These are phyloP conservation scores for Candida boleticola DNA, from an alignment of 805 yeast species.

Conservation along the genomic window DNA sequence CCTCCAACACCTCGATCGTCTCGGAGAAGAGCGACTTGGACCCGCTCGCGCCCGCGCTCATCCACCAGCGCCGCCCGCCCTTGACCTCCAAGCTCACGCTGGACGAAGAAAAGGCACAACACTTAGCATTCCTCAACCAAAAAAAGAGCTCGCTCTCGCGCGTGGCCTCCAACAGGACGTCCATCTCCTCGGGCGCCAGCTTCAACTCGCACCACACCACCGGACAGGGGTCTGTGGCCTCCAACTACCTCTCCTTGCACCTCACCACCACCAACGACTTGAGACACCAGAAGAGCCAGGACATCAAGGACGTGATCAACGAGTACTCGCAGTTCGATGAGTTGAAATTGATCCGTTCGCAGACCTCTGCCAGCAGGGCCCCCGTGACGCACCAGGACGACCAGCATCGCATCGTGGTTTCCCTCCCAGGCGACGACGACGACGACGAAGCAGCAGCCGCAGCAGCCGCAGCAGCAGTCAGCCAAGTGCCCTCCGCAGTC, in stretches of 20 bases:
- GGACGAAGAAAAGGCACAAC: constrained; percentile 14
- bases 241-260: background rate
- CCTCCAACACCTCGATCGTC: background rate
- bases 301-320: constrained; percentile 37
- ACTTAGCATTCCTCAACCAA: constrained; percentile 18
- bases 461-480: constrained; percentile 13
- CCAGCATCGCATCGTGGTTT: background rate
- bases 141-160: constrained; percentile 9
- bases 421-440: no score
- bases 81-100: background rate
- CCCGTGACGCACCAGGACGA: no score
- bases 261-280: constrained; percentile 12
- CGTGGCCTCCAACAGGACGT: constrained; percentile 8
- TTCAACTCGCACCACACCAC: background rate
- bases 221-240: background rate
- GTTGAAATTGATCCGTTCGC: constrained; percentile 17
- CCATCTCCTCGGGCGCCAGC: constrained; percentile 5
- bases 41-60: background rate
- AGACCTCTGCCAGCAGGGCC: background rate
- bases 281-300: constrained; percentile 26
- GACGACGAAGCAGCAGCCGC: constrained; percentile 23
- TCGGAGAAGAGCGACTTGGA: background rate
- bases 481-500: no score
- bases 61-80: background rate
- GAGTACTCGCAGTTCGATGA: constrained; percentile 48